These are phyloP conservation scores for Tephrocybe sp. DNA, from an alignment of 768 basidiomycete species.

Conservation along the genomic window DNA sequence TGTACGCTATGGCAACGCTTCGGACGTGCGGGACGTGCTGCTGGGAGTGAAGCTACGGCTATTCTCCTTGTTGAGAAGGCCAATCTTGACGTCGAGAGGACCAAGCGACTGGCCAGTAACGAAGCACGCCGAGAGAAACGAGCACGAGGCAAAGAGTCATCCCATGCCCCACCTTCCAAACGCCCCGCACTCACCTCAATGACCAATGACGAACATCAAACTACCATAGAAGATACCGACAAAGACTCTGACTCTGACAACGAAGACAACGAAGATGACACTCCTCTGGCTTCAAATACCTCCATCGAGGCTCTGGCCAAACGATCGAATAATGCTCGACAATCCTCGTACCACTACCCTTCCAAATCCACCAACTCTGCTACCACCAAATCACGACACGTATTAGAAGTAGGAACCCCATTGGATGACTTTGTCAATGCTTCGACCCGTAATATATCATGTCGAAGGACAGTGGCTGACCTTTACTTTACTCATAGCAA, in stretches of 20 bases:
- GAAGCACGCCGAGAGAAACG: not conserved
- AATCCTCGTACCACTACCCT: not conserved
- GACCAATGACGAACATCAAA: too few species aligned
- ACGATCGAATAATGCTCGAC: too few species aligned
- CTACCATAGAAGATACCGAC: too few species aligned
- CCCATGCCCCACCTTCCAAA: not conserved
- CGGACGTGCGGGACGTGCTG: constrained; percentile 25
- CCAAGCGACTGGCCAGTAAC: constrained; percentile 10
- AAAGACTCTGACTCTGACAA: too few species aligned
- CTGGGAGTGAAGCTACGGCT: constrained; percentile 14
- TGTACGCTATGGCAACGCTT: constrained; percentile 31
- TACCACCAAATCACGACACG: not conserved
- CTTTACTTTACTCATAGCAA: constrained; percentile 8
- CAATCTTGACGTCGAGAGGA: constrained; percentile 22
- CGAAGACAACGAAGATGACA: too few species aligned
- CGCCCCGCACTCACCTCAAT: too few species aligned
- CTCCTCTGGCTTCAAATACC: too few species aligned
- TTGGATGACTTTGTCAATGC: constrained; percentile 14
- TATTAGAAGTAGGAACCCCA: not conserved
- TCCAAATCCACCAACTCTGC: not conserved
- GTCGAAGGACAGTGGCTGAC: not conserved
- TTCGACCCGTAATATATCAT: not conserved
- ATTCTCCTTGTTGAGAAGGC: constrained; percentile 28
- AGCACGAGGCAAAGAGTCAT: not conserved
- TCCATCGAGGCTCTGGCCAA: too few species aligned